Evolutionary conservation across 2,329 filamentous ascomycete genomes (phyloP).

Genomic region (Aspergillus sergii): DNA sequence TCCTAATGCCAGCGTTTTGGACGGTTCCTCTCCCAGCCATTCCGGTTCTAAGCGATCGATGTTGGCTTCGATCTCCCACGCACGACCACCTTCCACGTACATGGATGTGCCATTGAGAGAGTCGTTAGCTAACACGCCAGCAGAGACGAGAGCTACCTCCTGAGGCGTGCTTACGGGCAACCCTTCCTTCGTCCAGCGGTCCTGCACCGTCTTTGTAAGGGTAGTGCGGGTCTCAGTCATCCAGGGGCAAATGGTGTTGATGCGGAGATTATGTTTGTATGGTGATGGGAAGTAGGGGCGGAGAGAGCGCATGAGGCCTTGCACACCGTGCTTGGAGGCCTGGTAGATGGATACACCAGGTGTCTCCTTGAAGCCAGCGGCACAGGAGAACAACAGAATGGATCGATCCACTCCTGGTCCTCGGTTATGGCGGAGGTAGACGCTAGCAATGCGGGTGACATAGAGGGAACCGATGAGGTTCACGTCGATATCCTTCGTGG

Average conservation of each 20-base stretch:
- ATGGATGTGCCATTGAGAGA: slow-evolving; percentile 45
- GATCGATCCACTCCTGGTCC: slow-evolving; percentile 41
- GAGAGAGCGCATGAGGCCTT: slow-evolving; percentile 53
- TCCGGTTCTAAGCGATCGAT: slow-evolving; percentile 44
- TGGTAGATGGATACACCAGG: slow-evolving; percentile 53
- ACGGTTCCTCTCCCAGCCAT: slow-evolving; percentile 48
- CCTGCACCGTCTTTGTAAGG: slow-evolving; percentile 38
- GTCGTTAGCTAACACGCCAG: slow-evolving; percentile 37
- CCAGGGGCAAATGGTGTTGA: slow-evolving; percentile 51
- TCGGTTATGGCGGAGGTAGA: slow-evolving; percentile 50
- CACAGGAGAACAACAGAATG: slow-evolving; percentile 48
- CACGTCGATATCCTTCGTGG: slow-evolving; percentile 48
- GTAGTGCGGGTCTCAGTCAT: slow-evolving; percentile 42
- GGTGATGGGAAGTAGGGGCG: slow-evolving; percentile 37
- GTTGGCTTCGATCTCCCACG: slow-evolving; percentile 49
- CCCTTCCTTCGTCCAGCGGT: slow-evolving; percentile 39
- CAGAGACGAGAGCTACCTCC: slow-evolving; percentile 45
- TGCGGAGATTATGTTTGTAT: slow-evolving; percentile 42
- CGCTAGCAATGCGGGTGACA: slow-evolving; percentile 53
- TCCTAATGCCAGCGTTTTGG: slow-evolving; percentile 36
- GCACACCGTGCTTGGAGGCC: slow-evolving; percentile 54
- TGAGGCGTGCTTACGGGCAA: slow-evolving; percentile 44
- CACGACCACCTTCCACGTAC: slow-evolving; percentile 47
- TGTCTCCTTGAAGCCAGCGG: slow-evolving; percentile 53
- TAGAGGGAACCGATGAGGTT: slow-evolving; percentile 52